Conservation (phyloP, 140 eudicot species). For the Senecio squalidus region DNA sequence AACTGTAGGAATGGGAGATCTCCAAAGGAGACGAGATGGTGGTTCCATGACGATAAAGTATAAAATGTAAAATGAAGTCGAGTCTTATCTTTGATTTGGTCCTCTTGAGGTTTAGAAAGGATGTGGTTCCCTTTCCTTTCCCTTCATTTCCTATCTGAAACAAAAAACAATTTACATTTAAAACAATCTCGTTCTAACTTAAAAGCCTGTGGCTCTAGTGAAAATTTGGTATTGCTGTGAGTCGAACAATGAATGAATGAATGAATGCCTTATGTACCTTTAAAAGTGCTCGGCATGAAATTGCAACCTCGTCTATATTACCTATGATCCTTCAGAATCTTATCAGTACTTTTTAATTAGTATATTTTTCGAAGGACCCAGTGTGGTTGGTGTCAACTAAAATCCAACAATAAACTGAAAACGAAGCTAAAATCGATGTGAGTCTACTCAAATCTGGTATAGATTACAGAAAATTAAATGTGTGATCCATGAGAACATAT, state of each 20-base stretch:
- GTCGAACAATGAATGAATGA: slow-evolving; percentile 19
- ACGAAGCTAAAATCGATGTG: too few relatives aligned
- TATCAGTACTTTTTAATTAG: too few relatives aligned
- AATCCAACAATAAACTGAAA: too few relatives aligned
- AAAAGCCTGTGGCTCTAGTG: slow-evolving; percentile 14
- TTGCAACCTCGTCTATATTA: not conserved
- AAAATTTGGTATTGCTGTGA: slow-evolving; percentile 13
- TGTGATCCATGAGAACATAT: too few relatives aligned
- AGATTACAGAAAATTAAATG: too few relatives aligned
- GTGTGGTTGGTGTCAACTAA: too few relatives aligned
- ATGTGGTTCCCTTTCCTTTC: slow-evolving; percentile 25
- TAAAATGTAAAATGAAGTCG: slow-evolving; percentile 17
- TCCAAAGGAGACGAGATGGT: slow-evolving; percentile 98
- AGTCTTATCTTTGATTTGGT: slow-evolving; percentile 11
- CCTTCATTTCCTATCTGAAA: slow-evolving; percentile 5
- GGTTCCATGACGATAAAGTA: slow-evolving; percentile 97
- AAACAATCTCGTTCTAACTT: slow-evolving; percentile 26
- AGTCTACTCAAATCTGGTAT: too few relatives aligned
- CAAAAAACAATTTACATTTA: slow-evolving; percentile 21
- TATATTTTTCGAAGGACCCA: too few relatives aligned
- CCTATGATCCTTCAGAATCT: not conserved
- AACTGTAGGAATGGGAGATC: slow-evolving; percentile 89
- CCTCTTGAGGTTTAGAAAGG: slow-evolving; percentile 19
- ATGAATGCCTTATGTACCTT: slow-evolving; percentile 24
- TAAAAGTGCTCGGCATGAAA: slow-evolving; percentile 21